phyloP scores from a whole-genome alignment of 208 protist genomes.

The Blastocrithidia nonstop region DNA sequence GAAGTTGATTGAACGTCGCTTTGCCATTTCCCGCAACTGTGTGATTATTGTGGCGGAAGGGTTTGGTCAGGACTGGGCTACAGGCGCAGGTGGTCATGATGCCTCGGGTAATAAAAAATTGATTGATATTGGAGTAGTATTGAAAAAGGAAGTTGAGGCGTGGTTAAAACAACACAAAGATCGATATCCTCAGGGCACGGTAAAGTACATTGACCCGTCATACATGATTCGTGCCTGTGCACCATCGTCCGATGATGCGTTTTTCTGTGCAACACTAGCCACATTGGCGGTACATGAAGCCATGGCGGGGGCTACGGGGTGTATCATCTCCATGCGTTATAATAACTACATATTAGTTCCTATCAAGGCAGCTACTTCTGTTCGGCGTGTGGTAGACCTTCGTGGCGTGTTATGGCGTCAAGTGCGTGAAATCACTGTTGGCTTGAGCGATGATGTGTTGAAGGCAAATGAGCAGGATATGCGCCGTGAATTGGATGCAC shows the following conservation, averaged over 20 bases:
- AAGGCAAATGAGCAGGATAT: slow-evolving; percentile 35
- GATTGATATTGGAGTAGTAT: slow-evolving; percentile 80
- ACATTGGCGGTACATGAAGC: slow-evolving; percentile 85
- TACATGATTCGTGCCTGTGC: slow-evolving; percentile 92
- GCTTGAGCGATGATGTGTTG: slow-evolving; percentile 46
- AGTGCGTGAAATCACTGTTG: slow-evolving; percentile 80
- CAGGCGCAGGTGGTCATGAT: slow-evolving; percentile 49
- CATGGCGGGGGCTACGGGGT: slow-evolving; percentile 76
- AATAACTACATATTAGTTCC: slow-evolving; percentile 86
- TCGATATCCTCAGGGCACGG: slow-evolving; percentile 47
- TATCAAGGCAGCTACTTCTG: slow-evolving; percentile 73
- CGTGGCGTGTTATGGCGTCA: slow-evolving; percentile 73
- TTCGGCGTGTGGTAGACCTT: slow-evolving; percentile 69
- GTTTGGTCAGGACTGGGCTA: slow-evolving; percentile 79
- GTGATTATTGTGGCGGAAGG: slow-evolving; percentile 93
- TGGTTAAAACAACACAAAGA: slow-evolving; percentile 58
- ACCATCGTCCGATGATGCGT: slow-evolving; percentile 77
- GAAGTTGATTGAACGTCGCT: slow-evolving; percentile 63
- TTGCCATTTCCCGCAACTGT: slow-evolving; percentile 58
- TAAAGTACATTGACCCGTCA: slow-evolving; percentile 94
- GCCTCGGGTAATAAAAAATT: slow-evolving; percentile 87
- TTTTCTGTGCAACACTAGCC: slow-evolving; percentile 71
- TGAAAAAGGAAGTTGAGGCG: slow-evolving; percentile 74
- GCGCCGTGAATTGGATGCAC: slow-evolving; percentile 59
- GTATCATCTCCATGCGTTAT: slow-evolving; percentile 79